Percentiles rank a stretch among this genome's conserved stretches.
Evolutionary conservation across 306 rosid species (phyloP).

Genomic region (Crotalaria pallida): DNA sequence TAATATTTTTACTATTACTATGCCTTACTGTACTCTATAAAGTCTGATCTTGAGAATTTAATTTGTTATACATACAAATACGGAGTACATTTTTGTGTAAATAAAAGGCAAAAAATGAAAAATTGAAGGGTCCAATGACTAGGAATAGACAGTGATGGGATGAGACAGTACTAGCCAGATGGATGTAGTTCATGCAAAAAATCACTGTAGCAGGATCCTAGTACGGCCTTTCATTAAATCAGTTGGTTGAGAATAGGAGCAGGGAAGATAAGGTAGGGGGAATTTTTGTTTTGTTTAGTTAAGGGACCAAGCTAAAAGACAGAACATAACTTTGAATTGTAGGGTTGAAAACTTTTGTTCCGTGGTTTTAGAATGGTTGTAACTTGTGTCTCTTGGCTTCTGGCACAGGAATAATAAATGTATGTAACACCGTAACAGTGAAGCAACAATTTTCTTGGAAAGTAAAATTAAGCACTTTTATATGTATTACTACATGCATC

Average conservation of each 20-base stretch:
- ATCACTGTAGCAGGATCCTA: constrained; percentile 19
- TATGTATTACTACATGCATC: no score
- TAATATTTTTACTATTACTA: no score
- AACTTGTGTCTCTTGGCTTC: constrained; percentile 21
- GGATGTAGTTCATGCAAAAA: constrained; percentile 18
- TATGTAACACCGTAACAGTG: neutral
- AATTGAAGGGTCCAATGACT: neutral
- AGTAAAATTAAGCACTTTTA: neutral
- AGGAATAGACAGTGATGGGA: neutral
- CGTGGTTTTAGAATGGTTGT: constrained; percentile 21
- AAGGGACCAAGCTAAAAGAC: constrained; percentile 45
- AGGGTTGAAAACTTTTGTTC: constrained; percentile 30
- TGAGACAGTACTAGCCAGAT: neutral
- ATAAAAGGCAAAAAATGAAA: neutral
- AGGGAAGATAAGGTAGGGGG: neutral
- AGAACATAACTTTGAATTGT: constrained; percentile 46
- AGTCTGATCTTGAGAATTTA: no score
- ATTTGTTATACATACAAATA: no score
- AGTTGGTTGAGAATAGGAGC: constrained; percentile 2
- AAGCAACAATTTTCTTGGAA: constrained; percentile 20
- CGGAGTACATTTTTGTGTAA: no score
- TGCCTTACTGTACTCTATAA: no score
- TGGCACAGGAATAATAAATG: constrained; percentile 25
- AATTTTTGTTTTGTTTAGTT: constrained; percentile 29
- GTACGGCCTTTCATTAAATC: constrained; percentile 5